phyloP scores from a whole-genome alignment of 2,329 filamentous ascomycete species.

The Gliomastix tumulicola region DNA sequence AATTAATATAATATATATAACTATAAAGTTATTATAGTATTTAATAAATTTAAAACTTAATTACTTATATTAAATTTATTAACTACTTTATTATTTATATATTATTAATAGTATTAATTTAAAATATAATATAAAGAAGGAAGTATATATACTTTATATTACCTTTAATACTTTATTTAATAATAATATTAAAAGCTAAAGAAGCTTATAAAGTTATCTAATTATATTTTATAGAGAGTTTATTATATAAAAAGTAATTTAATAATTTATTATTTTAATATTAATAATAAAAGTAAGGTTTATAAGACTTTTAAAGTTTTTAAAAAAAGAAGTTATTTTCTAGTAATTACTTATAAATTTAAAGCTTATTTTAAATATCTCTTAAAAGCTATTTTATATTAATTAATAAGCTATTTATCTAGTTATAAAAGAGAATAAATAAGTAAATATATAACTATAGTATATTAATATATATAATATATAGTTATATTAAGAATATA shows the following conservation, averaged over 20 bases:
- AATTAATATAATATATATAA: not conserved
- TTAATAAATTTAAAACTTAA: not conserved
- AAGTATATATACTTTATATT: not conserved
- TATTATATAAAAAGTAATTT: slow-evolving; percentile 1
- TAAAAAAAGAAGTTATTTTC: not conserved
- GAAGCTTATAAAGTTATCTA: not conserved
- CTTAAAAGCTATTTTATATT: not conserved
- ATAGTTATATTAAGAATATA: slow-evolving; percentile 1
- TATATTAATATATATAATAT: slow-evolving; percentile 1
- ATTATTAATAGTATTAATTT: not conserved
- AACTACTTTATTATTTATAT: not conserved
- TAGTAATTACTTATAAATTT: slow-evolving; percentile 1
- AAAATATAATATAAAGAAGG: not conserved
- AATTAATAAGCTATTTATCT: not conserved
- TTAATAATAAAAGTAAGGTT: not conserved
- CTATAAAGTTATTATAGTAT: not conserved
- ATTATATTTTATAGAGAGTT: not conserved
- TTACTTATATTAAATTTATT: not conserved
- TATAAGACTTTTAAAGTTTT: not conserved
- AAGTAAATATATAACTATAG: not conserved
- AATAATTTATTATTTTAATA: not conserved
- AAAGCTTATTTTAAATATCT: not conserved
- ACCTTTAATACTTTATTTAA: not conserved
- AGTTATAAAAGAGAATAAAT: not conserved
- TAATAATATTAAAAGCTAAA: not conserved